A percentile compares a stretch with the other conserved stretches of the same genome.
These are phyloP conservation scores for Quillaja saponaria DNA, from an alignment of 306 rosid genomes.

Conservation along the genomic window DNA sequence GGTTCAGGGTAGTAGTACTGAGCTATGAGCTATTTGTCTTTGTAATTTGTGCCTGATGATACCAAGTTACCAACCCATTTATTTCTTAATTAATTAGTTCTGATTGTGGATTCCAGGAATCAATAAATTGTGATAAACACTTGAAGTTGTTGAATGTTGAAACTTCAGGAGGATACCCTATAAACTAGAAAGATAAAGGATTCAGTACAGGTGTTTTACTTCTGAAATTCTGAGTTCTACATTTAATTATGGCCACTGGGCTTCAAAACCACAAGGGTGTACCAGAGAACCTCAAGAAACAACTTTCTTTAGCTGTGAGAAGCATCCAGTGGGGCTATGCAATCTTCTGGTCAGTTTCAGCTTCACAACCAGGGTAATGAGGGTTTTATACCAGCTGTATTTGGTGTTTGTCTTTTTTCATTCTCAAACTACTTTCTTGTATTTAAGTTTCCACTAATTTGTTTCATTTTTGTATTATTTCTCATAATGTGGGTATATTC, in stretches of 20 bases:
- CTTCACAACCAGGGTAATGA: constrained; percentile 59
- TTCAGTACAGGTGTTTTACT: constrained; percentile 22
- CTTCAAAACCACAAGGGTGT: constrained; percentile 39
- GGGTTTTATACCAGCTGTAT: constrained; percentile 4
- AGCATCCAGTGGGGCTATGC: constrained; percentile 86
- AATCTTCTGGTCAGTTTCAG: constrained; percentile 70
- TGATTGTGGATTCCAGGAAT: constrained; percentile 16
- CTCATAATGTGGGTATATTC: constrained; percentile 1
- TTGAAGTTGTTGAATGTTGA: constrained; percentile 2
- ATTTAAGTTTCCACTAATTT: background rate
- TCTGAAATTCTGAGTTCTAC: constrained; percentile 22
- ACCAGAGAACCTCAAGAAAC: constrained; percentile 56
- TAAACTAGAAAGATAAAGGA: constrained; percentile 2
- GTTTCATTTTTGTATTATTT: background rate
- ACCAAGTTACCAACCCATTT: too few relatives aligned
- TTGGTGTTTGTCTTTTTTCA: background rate
- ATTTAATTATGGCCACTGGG: constrained; percentile 33
- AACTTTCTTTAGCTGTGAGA: constrained; percentile 81
- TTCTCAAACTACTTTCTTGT: background rate
- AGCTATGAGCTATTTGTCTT: too few relatives aligned
- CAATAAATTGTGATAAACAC: constrained; percentile 15
- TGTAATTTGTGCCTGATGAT: too few relatives aligned
- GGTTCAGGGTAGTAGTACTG: too few relatives aligned
- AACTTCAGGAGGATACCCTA: background rate
- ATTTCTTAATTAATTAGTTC: constrained; percentile 28